Percentiles rank a stretch among this genome's conserved stretches.
Conservation (phyloP, 2,329 filamentous ascomycete species). For the Fusarium sp. region DNA sequence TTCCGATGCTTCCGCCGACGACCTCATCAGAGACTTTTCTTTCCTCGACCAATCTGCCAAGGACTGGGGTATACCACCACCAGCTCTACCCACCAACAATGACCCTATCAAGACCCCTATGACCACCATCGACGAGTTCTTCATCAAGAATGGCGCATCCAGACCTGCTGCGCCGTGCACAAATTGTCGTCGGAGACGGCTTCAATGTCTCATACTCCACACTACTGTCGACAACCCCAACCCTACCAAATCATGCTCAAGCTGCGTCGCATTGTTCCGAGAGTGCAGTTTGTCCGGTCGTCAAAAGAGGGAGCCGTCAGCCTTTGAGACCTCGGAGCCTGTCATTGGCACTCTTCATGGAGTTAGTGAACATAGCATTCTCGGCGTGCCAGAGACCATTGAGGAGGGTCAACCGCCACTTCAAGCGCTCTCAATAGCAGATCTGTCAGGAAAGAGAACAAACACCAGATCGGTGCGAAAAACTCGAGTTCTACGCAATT, state of each 20-base stretch:
- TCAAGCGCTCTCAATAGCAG: conserved; percentile 14
- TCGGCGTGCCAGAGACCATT: conserved; percentile 17
- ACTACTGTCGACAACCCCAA: conserved; percentile 61
- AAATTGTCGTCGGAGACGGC: conserved; percentile 56
- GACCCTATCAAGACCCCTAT: conserved; percentile 14
- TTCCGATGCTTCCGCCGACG: background rate
- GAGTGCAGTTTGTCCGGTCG: conserved; percentile 61
- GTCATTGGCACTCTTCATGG: conserved; percentile 62
- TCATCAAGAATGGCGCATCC: conserved; percentile 55
- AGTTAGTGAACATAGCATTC: conserved; percentile 53
- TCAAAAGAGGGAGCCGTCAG: conserved; percentile 56
- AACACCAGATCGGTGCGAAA: conserved; percentile 58
- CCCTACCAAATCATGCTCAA: conserved; percentile 60
- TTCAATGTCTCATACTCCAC: conserved; percentile 61
- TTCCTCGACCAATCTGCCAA: conserved; percentile 34
- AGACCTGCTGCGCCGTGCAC: conserved; percentile 56
- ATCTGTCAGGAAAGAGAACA: conserved; percentile 46
- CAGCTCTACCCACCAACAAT: conserved; percentile 2
- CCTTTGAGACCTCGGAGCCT: conserved; percentile 59
- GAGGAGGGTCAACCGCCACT: conserved; percentile 18
- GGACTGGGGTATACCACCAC: conserved; percentile 23
- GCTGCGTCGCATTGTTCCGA: conserved; percentile 61
- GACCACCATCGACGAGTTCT: conserved; percentile 52
- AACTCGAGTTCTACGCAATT: conserved; percentile 58
- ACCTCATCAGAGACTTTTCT: conserved; percentile 28